Evolutionary conservation across 78 protist genomes (phyloP).

Genomic region (Diacronema lutheri): DNA sequence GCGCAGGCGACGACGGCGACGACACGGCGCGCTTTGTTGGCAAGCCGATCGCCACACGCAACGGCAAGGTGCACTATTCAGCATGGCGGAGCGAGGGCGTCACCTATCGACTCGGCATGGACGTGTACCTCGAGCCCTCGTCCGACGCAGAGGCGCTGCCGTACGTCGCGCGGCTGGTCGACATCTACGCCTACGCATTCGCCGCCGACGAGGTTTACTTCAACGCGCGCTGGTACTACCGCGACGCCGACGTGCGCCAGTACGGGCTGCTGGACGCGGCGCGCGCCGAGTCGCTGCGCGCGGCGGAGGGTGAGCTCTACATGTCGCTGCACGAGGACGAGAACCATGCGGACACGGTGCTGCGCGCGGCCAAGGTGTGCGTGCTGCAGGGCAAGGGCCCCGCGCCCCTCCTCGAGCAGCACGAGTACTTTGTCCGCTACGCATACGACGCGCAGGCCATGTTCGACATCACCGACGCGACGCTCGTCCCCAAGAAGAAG

Average conservation of each 20-base stretch:
- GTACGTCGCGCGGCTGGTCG: slow-evolving; percentile 12
- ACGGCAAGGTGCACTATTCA: background rate
- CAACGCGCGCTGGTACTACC: slow-evolving; percentile 22
- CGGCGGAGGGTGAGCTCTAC: background rate
- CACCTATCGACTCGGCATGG: background rate
- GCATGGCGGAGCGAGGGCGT: background rate
- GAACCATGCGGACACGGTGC: slow-evolving; percentile 15
- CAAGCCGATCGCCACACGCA: too few relatives aligned
- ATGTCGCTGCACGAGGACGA: background rate
- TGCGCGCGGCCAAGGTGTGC: background rate
- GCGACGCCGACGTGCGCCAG: background rate
- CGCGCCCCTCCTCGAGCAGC: background rate
- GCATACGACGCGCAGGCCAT: background rate
- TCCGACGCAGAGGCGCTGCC: background rate
- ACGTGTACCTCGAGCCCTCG: slow-evolving; percentile 3
- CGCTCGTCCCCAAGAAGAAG: background rate
- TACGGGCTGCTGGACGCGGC: background rate
- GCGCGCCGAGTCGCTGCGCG: background rate
- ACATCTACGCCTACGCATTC: background rate
- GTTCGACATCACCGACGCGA: too few relatives aligned
- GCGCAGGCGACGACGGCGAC: background rate
- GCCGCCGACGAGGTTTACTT: slow-evolving; percentile 7
- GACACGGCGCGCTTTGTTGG: background rate
- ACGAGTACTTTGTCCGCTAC: background rate
- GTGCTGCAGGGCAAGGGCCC: background rate